phyloP scores from a whole-genome alignment of 192 early-diverging fungal species.

The Umbelopsis ramanniana region DNA sequence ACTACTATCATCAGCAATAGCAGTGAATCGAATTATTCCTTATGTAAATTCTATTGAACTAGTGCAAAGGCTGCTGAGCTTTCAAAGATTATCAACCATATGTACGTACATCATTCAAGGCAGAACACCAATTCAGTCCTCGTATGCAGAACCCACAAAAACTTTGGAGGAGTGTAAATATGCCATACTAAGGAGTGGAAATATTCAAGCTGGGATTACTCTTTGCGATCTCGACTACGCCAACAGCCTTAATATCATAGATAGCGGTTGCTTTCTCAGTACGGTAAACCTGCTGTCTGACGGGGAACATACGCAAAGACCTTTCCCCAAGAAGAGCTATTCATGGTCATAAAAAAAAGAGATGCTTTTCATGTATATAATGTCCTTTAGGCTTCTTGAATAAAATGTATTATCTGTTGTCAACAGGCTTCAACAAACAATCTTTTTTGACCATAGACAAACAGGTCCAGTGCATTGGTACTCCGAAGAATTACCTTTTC shows the following conservation, averaged over 20 bases:
- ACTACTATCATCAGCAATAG: conserved; percentile 3
- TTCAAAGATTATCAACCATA: not conserved
- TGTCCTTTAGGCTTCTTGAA: too few relatives aligned
- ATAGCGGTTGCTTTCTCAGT: not conserved
- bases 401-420: too few relatives aligned
- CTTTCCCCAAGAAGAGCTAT: not conserved
- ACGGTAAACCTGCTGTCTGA: not conserved
- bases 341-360: not conserved
- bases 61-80: not conserved
- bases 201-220: not conserved
- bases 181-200: not conserved
- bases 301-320: not conserved
- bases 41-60: not conserved
- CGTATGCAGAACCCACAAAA: not conserved
- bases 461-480: too few relatives aligned
- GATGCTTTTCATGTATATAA: too few relatives aligned
- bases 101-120: conserved; percentile 14
- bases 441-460: too few relatives aligned
- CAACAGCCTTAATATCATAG: not conserved
- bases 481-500: too few relatives aligned
- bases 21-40: not conserved
- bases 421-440: too few relatives aligned
- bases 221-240: not conserved
- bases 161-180: not conserved
- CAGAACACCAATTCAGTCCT: not conserved